These are phyloP conservation scores for Penicillium hesseltinei DNA, from an alignment of 2,329 filamentous ascomycete species.

Conservation along the genomic window DNA sequence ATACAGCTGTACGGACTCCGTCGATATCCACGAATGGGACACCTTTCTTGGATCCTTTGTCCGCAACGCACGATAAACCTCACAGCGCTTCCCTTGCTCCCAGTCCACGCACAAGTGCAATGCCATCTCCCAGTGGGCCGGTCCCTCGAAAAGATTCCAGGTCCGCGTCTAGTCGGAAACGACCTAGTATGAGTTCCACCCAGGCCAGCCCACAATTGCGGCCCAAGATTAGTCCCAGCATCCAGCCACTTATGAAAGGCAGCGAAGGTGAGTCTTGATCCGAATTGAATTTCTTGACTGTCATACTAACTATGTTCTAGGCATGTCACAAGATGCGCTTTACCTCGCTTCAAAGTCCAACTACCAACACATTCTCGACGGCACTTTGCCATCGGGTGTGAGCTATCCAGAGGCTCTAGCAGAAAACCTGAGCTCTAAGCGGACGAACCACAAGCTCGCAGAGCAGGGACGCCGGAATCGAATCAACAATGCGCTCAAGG, in stretches of 20 bases:
- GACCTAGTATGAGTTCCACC: constrained; percentile 66
- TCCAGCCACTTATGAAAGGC: constrained; percentile 82
- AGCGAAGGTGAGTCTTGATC: constrained; percentile 54
- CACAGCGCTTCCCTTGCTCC: constrained; percentile 42
- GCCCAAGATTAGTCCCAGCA: constrained; percentile 88
- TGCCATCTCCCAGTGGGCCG: constrained; percentile 51
- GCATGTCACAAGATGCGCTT: constrained; percentile 60
- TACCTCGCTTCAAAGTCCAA: constrained; percentile 93
- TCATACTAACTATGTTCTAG: constrained; percentile 24
- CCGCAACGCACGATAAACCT: constrained; percentile 33
- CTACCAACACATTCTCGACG: constrained; percentile 95
- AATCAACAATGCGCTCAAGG: constrained; percentile 88
- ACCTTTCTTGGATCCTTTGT: constrained; percentile 41
- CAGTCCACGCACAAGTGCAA: constrained; percentile 55
- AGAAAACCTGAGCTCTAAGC: constrained; percentile 91
- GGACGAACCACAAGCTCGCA: constrained; percentile 95
- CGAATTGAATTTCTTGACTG: constrained; percentile 5
- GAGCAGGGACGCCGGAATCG: constrained; percentile 93
- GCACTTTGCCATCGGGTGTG: constrained; percentile 84
- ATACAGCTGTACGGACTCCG: constrained; percentile 51
- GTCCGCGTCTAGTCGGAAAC: constrained; percentile 56
- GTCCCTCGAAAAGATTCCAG: constrained; percentile 47
- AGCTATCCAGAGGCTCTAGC: constrained; percentile 88
- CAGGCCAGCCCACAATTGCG: constrained; percentile 83
- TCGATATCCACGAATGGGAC: constrained; percentile 65